Conservation (phyloP, 306 rosid genomes). For the Dryas alaskensis region DNA sequence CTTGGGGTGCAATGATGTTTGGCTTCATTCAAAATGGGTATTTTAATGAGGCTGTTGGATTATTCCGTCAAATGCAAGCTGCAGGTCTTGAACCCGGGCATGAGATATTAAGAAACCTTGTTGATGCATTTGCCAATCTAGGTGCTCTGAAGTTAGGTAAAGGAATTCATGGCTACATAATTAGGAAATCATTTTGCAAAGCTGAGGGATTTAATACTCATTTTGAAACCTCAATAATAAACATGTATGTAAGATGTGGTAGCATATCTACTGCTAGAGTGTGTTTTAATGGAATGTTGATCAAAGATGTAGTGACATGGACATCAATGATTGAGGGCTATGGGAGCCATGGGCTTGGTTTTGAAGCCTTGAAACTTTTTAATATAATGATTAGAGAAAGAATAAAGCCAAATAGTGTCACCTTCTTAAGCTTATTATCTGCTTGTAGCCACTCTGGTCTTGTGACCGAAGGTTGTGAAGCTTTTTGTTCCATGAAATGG, state of each 20-base stretch:
- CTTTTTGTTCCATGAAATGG: constrained; percentile 51
- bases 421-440: constrained; percentile 56
- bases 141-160: constrained; percentile 54
- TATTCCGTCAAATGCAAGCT: constrained; percentile 48
- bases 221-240: constrained; percentile 48
- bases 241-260: constrained; percentile 57
- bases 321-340: constrained; percentile 61
- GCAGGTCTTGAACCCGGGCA: constrained; percentile 25
- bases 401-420: constrained; percentile 46
- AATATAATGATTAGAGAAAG: constrained; percentile 35
- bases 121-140: constrained; percentile 51
- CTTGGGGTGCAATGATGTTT: constrained; percentile 53
- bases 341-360: constrained; percentile 53
- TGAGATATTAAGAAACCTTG: constrained; percentile 44
- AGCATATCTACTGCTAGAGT: constrained; percentile 38
- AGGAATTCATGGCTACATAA: constrained; percentile 41
- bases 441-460: constrained; percentile 68
- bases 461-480: constrained; percentile 47
- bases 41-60: constrained; percentile 35
- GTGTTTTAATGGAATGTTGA: constrained; percentile 32
- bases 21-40: constrained; percentile 51
- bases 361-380: constrained; percentile 35
- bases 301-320: constrained; percentile 56
- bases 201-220: constrained; percentile 17
- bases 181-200: constrained; percentile 27